phyloP scores from a whole-genome alignment of 1,284 basidiomycete species.

The Trametes pubescens region DNA sequence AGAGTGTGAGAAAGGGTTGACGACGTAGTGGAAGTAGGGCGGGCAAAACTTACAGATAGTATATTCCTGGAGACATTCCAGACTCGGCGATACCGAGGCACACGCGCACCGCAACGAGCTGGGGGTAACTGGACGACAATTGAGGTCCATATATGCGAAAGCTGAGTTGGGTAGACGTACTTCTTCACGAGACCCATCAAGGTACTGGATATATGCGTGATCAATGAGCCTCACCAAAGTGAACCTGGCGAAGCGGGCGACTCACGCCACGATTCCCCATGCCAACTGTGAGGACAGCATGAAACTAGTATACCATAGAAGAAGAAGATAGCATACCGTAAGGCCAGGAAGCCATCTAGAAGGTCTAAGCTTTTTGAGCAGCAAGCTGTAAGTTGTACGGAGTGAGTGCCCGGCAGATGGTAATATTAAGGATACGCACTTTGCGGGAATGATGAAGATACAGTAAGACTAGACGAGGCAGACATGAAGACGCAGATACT shows the following conservation, averaged over 20 bases:
- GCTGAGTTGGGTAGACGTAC: slow-evolving; percentile 42
- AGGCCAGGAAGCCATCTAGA: slow-evolving; percentile 44
- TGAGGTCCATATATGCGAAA: neutral
- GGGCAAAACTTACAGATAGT: slow-evolving; percentile 54
- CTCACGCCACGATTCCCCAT: slow-evolving; percentile 36
- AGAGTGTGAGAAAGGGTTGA: neutral
- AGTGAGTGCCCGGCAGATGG: too few relatives aligned
- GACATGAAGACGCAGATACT: neutral
- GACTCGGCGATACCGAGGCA: slow-evolving; percentile 72
- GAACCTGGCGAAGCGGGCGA: neutral
- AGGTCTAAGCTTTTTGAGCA: slow-evolving; percentile 43
- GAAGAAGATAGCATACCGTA: slow-evolving; percentile 28
- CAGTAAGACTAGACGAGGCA: slow-evolving; percentile 58
- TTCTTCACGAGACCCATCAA: slow-evolving; percentile 70
- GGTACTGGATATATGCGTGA: slow-evolving; percentile 47
- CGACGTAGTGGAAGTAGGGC: neutral
- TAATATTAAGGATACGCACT: slow-evolving; percentile 45
- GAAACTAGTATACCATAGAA: neutral
- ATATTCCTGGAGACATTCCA: slow-evolving; percentile 73
- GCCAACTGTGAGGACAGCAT: slow-evolving; percentile 20
- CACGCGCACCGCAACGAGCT: slow-evolving; percentile 66
- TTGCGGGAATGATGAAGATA: slow-evolving; percentile 66
- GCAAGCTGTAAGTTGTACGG: neutral
- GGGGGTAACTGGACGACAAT: slow-evolving; percentile 57
- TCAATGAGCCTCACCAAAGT: neutral